Percentiles rank a stretch among this genome's conserved stretches.
Evolutionary conservation across 2,329 filamentous ascomycete species (phyloP).

Genomic region (Macrophomina pseudophaseolina): DNA sequence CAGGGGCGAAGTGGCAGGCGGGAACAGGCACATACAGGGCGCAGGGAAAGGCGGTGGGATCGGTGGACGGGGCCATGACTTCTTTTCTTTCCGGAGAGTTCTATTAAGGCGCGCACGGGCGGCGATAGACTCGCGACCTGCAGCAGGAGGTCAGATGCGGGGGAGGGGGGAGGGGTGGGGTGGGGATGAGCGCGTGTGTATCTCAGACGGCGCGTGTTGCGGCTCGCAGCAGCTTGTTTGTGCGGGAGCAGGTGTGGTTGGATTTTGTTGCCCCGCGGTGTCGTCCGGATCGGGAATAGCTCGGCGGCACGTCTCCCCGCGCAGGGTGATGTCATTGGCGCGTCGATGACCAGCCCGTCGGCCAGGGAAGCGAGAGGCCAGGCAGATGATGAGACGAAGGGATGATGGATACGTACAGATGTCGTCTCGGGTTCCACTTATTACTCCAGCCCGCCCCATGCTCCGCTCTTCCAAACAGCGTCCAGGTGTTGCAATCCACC

Average conservation of each 20-base stretch:
- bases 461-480: not conserved
- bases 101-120: not conserved
- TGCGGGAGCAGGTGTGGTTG: not conserved
- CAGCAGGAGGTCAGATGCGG: not conserved
- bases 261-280: conserved; percentile 1
- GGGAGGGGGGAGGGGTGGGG: too few species aligned
- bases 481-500: not conserved
- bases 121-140: conserved; percentile 5
- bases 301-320: conserved; percentile 5
- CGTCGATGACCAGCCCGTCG: not conserved
- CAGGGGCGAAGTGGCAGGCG: not conserved
- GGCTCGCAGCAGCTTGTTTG: not conserved
- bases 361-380: not conserved
- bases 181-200: not conserved
- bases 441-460: not conserved
- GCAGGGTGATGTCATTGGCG: conserved; percentile 12
- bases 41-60: conserved; percentile 41
- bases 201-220: not conserved
- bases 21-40: conserved; percentile 39
- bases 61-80: conserved; percentile 23
- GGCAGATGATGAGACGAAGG: not conserved
- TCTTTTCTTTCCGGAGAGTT: not conserved
- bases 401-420: conserved; percentile 1
- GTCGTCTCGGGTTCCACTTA: not conserved
- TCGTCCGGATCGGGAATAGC: not conserved